Base-by-base conservation (phyloP, 345 rosid genomes). In the Corchorus olitorius region DNA sequence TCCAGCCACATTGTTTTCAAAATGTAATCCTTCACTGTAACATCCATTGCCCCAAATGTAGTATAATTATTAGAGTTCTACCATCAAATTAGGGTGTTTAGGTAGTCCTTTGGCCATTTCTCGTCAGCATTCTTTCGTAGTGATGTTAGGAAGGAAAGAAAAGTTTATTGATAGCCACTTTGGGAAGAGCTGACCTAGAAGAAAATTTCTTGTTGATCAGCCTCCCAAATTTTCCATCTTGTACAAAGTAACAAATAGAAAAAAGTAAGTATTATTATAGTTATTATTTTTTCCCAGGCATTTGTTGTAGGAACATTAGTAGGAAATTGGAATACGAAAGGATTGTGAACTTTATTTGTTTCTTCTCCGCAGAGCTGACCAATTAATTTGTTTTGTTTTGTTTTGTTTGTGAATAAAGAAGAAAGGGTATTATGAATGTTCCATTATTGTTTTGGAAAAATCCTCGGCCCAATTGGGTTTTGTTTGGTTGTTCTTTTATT, bases 31-130 rank as follows among this genome's bases (percentile, higher is more conserved):
- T 55, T 72, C 43, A 22, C n/a, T 54, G 72, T 43, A 77, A 55
- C 74, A 69, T 79, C 77, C 81, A 67, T 84, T 68, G 77, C 83
- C 78, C 81, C 64, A 53, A 22, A 39, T 86, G 83, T 77, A 80
- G 58, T 52, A 50, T 76, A 52, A 69, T 84, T 75, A 49, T 72
- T 80, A 82, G 78, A 70, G 66, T 56, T 83, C 84, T 80, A 79
- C 37, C 76, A 60, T 82, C 72, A 64, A 33, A 63, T 75, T 83
- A 85, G 86, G 80, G 15, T 15, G 73, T 46, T 81, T 62, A 65
- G 77, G 58, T 83, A 80, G 83, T 63, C 46, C 16, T 72, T 64
- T 56, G 63, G 79, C 64, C 77, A 59, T 37, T 43, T 16, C 39
- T 46, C 68, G 22, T 16, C 45, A 75, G 68, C 67, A 78, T 73